Conservation (phyloP, 164 flowering plant species). For the Aristolochia contorta region DNA sequence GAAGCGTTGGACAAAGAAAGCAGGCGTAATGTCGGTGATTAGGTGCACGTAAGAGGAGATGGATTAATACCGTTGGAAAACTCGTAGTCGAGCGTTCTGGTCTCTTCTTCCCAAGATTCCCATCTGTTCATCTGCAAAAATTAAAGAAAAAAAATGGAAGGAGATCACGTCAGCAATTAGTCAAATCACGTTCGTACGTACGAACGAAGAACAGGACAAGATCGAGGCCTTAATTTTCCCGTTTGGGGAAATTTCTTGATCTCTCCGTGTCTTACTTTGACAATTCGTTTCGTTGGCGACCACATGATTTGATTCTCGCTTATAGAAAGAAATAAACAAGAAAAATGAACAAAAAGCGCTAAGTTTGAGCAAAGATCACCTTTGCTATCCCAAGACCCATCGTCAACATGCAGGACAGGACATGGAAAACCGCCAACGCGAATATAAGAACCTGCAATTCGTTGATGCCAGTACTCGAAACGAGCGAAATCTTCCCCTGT, state of each 20-base stretch:
- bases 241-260: neutral
- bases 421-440: slow-evolving; percentile 54
- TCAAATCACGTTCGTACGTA: too few relatives aligned
- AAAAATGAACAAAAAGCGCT: too few relatives aligned
- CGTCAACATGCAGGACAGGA: slow-evolving; percentile 46
- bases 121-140: slow-evolving; percentile 75
- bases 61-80: slow-evolving; percentile 41
- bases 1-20: neutral
- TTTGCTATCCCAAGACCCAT: slow-evolving; percentile 46
- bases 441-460: slow-evolving; percentile 79
- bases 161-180: too few relatives aligned
- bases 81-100: slow-evolving; percentile 50
- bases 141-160: neutral
- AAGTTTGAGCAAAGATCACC: neutral
- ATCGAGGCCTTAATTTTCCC: too few relatives aligned
- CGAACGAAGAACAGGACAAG: too few relatives aligned
- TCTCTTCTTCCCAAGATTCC: slow-evolving; percentile 69
- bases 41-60: neutral
- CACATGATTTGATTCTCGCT: too few relatives aligned
- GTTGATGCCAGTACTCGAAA: slow-evolving; percentile 53
- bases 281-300: too few relatives aligned
- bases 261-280: too few relatives aligned
- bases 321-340: neutral
- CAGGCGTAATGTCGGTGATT: neutral
- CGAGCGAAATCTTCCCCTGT: slow-evolving; percentile 55